Conservation (phyloP, 1,139 yeast genomes). For the Yamadazyma friedrichii region DNA sequence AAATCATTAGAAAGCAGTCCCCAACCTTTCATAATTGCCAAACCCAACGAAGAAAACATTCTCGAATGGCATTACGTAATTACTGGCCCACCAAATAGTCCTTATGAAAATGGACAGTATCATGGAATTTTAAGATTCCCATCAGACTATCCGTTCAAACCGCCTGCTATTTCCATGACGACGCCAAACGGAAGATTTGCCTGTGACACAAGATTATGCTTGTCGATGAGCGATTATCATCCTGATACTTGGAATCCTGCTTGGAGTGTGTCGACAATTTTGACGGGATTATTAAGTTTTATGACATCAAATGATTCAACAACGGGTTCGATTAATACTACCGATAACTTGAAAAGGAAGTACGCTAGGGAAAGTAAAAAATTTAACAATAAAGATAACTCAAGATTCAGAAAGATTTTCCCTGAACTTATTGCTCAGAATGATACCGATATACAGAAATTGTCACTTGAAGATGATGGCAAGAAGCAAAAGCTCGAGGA, state of each 20-base stretch:
- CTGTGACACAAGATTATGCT: conserved; percentile 75
- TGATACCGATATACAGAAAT: conserved; percentile 20
- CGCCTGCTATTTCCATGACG: conserved; percentile 85
- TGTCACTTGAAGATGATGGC: conserved; percentile 14
- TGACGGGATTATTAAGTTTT: conserved; percentile 81
- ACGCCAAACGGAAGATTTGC: conserved; percentile 86
- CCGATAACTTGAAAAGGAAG: conserved; percentile 35
- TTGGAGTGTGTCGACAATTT: conserved; percentile 86
- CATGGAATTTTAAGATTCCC: conserved; percentile 90
- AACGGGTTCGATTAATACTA: conserved; percentile 39
- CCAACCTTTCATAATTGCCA: conserved; percentile 76
- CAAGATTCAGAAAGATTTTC: conserved; percentile 59
- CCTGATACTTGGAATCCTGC: conserved; percentile 96
- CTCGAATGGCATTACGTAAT: conserved; percentile 77
- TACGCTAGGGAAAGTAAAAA: conserved; percentile 53
- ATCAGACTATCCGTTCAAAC: conserved; percentile 84
- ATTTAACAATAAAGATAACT: conserved; percentile 61
- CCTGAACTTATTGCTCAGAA: conserved; percentile 64
- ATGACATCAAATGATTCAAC: conserved; percentile 64
- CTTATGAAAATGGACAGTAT: conserved; percentile 84
- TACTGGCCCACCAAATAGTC: conserved; percentile 85
- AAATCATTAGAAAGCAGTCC: conserved; percentile 71
- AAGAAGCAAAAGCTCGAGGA: conserved; percentile 13
- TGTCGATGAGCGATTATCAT: conserved; percentile 89
- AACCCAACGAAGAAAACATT: conserved; percentile 78